Percentiles rank a stretch among this genome's conserved stretches.
Conservation (phyloP, 2,329 filamentous ascomycete species). For the Ophiosphaerella narmari region DNA sequence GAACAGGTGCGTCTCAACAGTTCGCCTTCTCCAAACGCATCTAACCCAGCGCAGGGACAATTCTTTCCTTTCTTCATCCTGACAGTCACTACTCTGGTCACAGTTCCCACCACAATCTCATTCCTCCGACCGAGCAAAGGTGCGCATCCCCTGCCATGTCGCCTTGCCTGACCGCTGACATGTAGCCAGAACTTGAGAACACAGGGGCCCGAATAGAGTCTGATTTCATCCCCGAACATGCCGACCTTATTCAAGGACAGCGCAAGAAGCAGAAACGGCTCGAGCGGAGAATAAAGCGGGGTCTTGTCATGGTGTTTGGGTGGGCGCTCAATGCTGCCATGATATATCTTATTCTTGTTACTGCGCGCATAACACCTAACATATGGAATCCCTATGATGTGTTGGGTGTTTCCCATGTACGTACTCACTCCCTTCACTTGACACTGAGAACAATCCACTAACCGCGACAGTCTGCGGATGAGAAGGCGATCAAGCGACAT, state of each 20-base stretch:
- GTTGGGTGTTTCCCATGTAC: constrained; percentile 79
- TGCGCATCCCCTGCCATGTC: constrained; percentile 37
- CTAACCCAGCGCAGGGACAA: constrained; percentile 67
- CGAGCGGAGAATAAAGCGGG: constrained; percentile 85
- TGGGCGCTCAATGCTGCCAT: constrained; percentile 88
- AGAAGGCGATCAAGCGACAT: constrained; percentile 89
- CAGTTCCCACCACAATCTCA: constrained; percentile 86
- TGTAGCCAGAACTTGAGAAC: constrained; percentile 67
- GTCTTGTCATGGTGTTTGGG: constrained; percentile 73
- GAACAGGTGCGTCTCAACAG: constrained; percentile 66
- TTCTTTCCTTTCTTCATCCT: constrained; percentile 99
- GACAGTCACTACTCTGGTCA: constrained; percentile 84
- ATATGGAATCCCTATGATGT: constrained; percentile 98
- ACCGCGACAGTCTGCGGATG: constrained; percentile 69
- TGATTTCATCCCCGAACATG: constrained; percentile 80
- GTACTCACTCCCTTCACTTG: constrained; percentile 24
- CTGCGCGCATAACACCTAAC: constrained; percentile 71
- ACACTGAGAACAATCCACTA: constrained; percentile 22
- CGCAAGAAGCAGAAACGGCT: constrained; percentile 86
- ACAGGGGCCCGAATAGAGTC: constrained; percentile 82
- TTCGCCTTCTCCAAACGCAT: neutral
- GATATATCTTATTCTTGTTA: constrained; percentile 86
- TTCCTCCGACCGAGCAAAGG: constrained; percentile 78
- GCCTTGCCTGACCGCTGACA: constrained; percentile 14
- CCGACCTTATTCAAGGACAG: constrained; percentile 79